phyloP scores from a whole-genome alignment of 2,329 filamentous ascomycete species.

The Ciborinia camelliae region DNA sequence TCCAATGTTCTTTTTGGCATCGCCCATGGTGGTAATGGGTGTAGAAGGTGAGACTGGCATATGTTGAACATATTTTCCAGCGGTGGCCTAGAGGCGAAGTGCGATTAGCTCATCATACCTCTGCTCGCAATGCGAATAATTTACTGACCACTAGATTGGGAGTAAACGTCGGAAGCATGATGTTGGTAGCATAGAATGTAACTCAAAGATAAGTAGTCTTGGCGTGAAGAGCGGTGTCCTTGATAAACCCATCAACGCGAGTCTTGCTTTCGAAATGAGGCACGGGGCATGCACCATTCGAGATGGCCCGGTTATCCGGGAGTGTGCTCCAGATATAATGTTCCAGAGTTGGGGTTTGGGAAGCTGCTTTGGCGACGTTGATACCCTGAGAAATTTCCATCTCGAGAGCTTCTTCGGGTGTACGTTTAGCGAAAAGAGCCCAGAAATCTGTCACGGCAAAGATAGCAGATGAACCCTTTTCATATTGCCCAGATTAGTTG shows the following conservation, averaged over 20 bases:
- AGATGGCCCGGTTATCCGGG: slow-evolving; percentile 38
- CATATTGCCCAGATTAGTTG: neutral
- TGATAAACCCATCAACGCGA: slow-evolving; percentile 38
- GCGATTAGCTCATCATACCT: neutral
- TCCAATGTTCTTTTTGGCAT: neutral
- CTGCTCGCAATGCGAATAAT: neutral
- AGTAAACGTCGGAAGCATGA: neutral
- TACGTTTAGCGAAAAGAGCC: slow-evolving; percentile 44
- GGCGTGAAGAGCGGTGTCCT: slow-evolving; percentile 21
- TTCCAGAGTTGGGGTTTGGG: slow-evolving; percentile 41
- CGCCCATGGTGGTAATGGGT: neutral
- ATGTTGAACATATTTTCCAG: neutral
- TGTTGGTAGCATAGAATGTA: neutral
- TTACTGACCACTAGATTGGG: neutral
- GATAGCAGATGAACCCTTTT: slow-evolving; percentile 45
- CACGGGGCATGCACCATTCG: slow-evolving; percentile 41
- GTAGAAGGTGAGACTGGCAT: neutral
- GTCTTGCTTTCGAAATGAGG: slow-evolving; percentile 39
- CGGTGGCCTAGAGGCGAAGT: neutral
- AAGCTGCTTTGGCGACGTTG: slow-evolving; percentile 43
- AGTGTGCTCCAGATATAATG: slow-evolving; percentile 47
- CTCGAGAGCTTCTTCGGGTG: slow-evolving; percentile 38
- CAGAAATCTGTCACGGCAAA: slow-evolving; percentile 57
- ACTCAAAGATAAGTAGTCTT: neutral
- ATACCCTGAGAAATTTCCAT: slow-evolving; percentile 45